Percentiles rank a stretch among this genome's conserved stretches.
phyloP scores from a whole-genome alignment of 176 grass and related monocot species.

The Zoysia pacifica region DNA sequence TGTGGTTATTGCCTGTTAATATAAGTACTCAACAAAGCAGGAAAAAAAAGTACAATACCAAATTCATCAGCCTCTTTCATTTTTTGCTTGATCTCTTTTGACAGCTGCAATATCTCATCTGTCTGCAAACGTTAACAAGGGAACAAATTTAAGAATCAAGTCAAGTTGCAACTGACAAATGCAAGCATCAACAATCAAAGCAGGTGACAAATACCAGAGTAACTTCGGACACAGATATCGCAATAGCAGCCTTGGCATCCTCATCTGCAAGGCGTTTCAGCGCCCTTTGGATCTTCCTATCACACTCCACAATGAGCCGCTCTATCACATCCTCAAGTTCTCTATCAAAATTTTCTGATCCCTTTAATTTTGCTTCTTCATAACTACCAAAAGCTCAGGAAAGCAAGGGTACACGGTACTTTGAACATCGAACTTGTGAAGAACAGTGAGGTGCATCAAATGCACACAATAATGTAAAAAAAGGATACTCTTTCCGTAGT shows the following conservation, averaged over 20 bases:
- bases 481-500: constrained; percentile 95
- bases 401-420: constrained; percentile 6
- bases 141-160: constrained; percentile 12
- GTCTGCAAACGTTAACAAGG: constrained; percentile 49
- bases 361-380: constrained; percentile 74
- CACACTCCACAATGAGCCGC: constrained; percentile 91
- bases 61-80: constrained; percentile 78
- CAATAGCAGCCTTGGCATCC: constrained; percentile 92
- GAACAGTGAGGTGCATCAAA: background rate
- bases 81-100: constrained; percentile 91
- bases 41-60: constrained; percentile 50
- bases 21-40: background rate
- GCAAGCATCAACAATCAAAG: constrained; percentile 8
- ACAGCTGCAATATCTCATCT: constrained; percentile 67
- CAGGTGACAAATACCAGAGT: constrained; percentile 59
- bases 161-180: background rate
- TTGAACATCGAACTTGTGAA: background rate
- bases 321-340: constrained; percentile 93
- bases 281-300: constrained; percentile 97
- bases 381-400: constrained; percentile 80
- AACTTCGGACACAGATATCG: constrained; percentile 92
- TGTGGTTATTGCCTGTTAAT: background rate
- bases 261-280: constrained; percentile 81
- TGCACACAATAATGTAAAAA: background rate
- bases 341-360: constrained; percentile 72